Evolutionary conservation across 805 yeast species (phyloP), one percentile per base, ranked within the genome.

Genomic region (Ogataea nakhonphanomensis): DNA sequence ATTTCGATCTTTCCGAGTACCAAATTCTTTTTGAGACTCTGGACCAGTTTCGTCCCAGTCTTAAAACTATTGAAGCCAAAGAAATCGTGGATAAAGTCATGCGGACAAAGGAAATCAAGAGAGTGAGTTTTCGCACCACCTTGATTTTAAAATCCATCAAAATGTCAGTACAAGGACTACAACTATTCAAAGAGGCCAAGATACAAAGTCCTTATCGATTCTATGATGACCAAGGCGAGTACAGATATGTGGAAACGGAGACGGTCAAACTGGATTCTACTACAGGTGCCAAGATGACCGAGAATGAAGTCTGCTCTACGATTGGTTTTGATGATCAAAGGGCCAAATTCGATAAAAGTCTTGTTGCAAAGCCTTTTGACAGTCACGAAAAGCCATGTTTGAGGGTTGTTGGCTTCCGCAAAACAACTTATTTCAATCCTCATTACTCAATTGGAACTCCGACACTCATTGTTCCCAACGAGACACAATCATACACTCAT

Each of bases 81-180:
- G 63, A 62, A 29, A 71, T 84, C 26, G 69, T 70, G 36, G 60
- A 67, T 5, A 64, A 70, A 30, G 71, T 88, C 5, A 58, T 74
- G 27, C 61, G 82, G 33, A 67, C 77, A 23, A 81, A 76, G 46
- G 84, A 82, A 49, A 71, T 84, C 4, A 74, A 74, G 34, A 62
- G 95, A 34, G 70, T 80, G 0, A 75, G 73, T 35, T 85, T 84
- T 54, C 70, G 74, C 11, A 76, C 84, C 45, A 75, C 79, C 8
- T 59, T 89, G 33, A 70, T 76, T 1, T 61, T 87, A 5, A 71
- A 78, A 33, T 76, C 75, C 26, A 41, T 90, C 13, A 67, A 70
- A 0, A 73, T 91, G 34, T 83, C 88, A 0, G 70, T 90, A 1
- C 76, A 75, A 49, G 97, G 95, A 0, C 84, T 78, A 53, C 63